Conservation (phyloP, 2,329 filamentous ascomycete species). For the Monosporascus sp. region DNA sequence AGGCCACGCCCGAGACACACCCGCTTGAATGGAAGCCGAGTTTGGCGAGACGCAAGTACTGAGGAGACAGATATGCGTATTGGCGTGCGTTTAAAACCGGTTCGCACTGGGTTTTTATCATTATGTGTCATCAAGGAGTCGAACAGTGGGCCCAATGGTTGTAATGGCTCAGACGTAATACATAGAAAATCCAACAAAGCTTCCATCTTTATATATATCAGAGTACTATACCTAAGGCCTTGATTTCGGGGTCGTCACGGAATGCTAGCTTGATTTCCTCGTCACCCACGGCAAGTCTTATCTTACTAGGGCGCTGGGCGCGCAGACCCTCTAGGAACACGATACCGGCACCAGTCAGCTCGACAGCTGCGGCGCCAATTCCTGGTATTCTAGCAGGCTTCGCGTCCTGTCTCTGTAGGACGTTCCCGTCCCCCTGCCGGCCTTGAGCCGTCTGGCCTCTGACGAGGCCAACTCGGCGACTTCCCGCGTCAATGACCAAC, state of each 20-base stretch:
- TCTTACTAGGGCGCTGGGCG: constrained; percentile 80
- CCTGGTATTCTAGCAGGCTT: constrained; percentile 20
- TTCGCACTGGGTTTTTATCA: no score
- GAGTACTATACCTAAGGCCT: constrained; percentile 62
- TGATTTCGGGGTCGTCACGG: constrained; percentile 81
- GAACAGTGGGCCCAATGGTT: no score
- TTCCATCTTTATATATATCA: constrained; percentile 11
- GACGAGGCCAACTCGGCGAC: constrained; percentile 57
- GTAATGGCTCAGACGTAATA: no score
- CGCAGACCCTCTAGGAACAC: constrained; percentile 76
- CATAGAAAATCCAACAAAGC: not conserved
- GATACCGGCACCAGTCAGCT: constrained; percentile 81
- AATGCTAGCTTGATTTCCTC: constrained; percentile 88
- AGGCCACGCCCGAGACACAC: constrained; percentile 85
- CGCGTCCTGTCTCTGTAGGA: constrained; percentile 18
- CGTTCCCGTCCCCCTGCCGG: not conserved
- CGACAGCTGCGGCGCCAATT: constrained; percentile 68
- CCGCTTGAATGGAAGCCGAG: constrained; percentile 89
- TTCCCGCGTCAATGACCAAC: constrained; percentile 54
- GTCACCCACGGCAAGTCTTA: constrained; percentile 79
- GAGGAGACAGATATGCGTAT: constrained; percentile 15
- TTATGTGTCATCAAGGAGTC: no score
- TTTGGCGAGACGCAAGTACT: constrained; percentile 71
- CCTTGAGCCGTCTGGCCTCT: constrained; percentile 10
- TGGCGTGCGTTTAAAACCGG: not conserved